Percentiles rank a stretch among this genome's conserved stretches.
Evolutionary conservation across 2,329 filamentous ascomycete genomes (phyloP).

Genomic region (Fusarium heterosporum): DNA sequence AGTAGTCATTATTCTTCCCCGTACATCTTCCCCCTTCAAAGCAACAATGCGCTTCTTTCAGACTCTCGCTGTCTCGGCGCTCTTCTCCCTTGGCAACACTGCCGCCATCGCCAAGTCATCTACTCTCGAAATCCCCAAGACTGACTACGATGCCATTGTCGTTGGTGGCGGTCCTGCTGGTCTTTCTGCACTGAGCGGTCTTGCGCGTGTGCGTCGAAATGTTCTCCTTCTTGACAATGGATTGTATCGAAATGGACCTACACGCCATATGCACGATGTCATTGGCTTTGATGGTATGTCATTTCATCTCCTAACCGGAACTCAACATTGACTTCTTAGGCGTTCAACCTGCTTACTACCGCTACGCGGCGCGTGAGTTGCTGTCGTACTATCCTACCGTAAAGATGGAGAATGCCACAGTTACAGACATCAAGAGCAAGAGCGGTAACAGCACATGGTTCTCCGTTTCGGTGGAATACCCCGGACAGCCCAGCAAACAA

Average conservation of each 20-base stretch:
- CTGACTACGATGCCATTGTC: slow-evolving; percentile 65
- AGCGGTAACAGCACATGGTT: slow-evolving; percentile 59
- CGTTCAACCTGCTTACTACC: slow-evolving; percentile 65
- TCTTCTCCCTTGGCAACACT: slow-evolving; percentile 31
- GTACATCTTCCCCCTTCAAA: neutral
- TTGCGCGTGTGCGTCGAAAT: slow-evolving; percentile 68
- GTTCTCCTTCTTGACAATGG: slow-evolving; percentile 69
- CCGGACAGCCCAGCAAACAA: slow-evolving; percentile 38
- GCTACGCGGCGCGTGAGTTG: slow-evolving; percentile 64
- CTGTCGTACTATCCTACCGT: slow-evolving; percentile 64
- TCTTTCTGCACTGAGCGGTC: slow-evolving; percentile 64
- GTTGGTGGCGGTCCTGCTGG: slow-evolving; percentile 69
- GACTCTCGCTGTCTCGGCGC: slow-evolving; percentile 11
- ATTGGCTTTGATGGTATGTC: slow-evolving; percentile 68
- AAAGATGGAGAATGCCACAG: slow-evolving; percentile 63
- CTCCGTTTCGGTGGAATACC: slow-evolving; percentile 50
- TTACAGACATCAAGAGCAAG: slow-evolving; percentile 56
- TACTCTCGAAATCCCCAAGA: slow-evolving; percentile 20
- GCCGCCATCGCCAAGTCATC: slow-evolving; percentile 26
- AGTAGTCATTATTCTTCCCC: neutral
- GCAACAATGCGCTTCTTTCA: slow-evolving; percentile 37
- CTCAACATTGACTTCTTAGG: slow-evolving; percentile 52
- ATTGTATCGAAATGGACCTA: slow-evolving; percentile 67
- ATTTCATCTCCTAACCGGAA: accelerated
- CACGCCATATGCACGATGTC: slow-evolving; percentile 71